Evolutionary conservation across 768 basidiomycete species (phyloP).

Genomic region (Candolleomyces aberdarensis): DNA sequence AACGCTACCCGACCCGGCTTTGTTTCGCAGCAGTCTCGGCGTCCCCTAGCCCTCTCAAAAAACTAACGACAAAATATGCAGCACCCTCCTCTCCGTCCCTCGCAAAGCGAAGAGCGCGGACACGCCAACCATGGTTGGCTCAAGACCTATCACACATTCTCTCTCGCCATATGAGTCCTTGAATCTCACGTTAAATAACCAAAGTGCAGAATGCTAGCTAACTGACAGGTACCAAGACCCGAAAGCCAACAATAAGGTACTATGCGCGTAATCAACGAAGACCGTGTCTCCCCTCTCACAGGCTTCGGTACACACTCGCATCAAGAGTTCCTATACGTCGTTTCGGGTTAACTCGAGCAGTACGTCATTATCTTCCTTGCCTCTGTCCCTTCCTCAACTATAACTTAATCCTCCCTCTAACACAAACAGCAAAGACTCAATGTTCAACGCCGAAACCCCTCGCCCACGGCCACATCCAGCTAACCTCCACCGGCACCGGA

Average conservation of each 20-base stretch:
- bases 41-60: too few relatives aligned
- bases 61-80: too few relatives aligned
- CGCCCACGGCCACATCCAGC: constrained; percentile 84
- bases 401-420: constrained; percentile 46
- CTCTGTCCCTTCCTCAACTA: constrained; percentile 24
- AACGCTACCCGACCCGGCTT: too few relatives aligned
- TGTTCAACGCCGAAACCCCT: constrained; percentile 88
- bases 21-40: too few relatives aligned
- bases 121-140: constrained; percentile 82
- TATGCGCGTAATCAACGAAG: constrained; percentile 91
- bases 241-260: constrained; percentile 58
- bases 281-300: constrained; percentile 67
- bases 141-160: constrained; percentile 85
- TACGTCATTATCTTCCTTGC: constrained; percentile 39
- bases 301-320: constrained; percentile 90
- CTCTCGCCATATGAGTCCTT: constrained; percentile 53
- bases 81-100: constrained; percentile 26
- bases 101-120: constrained; percentile 64
- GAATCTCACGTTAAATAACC: not conserved
- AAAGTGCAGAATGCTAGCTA: constrained; percentile 40
- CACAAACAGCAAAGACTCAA: constrained; percentile 70
- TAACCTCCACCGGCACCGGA: constrained; percentile 90
- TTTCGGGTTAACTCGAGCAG: constrained; percentile 80
- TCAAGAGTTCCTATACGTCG: constrained; percentile 82
- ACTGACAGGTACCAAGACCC: constrained; percentile 56